These are phyloP conservation scores for Zasmidium cellare DNA, from an alignment of 2,329 filamentous ascomycete genomes.

Conservation along the genomic window DNA sequence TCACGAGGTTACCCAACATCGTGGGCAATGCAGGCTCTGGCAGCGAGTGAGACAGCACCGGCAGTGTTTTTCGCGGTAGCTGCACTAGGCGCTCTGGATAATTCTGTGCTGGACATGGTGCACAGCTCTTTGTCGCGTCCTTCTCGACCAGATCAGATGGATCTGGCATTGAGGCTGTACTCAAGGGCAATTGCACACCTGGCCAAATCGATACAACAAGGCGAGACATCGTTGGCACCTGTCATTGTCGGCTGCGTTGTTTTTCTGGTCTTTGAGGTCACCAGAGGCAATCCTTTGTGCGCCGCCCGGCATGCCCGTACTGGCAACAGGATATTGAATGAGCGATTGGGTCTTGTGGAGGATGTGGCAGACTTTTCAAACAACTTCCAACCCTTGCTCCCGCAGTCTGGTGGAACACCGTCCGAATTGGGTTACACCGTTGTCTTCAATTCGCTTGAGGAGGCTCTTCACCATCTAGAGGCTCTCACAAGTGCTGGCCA, in stretches of 20 bases:
- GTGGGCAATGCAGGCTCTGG: neutral
- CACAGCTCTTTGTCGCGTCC: neutral
- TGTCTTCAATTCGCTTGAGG: neutral
- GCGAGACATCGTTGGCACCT: neutral
- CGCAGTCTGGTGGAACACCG: too few species aligned
- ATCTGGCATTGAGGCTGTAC: neutral
- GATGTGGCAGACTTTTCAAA: too few species aligned
- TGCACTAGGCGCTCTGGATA: neutral
- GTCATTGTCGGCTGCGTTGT: neutral
- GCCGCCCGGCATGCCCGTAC: neutral
- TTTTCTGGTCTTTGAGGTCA: neutral
- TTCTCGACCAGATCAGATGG: neutral
- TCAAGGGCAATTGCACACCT: neutral
- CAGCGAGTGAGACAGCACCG: neutral
- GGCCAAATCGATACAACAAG: neutral
- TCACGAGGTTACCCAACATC: neutral
- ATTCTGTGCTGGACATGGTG: neutral
- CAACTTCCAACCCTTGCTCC: too few species aligned
- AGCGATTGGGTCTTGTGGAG: neutral
- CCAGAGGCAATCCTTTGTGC: neutral
- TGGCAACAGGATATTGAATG: neutral
- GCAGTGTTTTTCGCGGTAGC: neutral
- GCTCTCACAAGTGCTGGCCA: neutral
- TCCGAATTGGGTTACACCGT: neutral
- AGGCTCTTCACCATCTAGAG: neutral